Base-by-base conservation (phyloP, 2,329 filamentous ascomycete genomes). In the Fusarium tanahbumbuense region DNA sequence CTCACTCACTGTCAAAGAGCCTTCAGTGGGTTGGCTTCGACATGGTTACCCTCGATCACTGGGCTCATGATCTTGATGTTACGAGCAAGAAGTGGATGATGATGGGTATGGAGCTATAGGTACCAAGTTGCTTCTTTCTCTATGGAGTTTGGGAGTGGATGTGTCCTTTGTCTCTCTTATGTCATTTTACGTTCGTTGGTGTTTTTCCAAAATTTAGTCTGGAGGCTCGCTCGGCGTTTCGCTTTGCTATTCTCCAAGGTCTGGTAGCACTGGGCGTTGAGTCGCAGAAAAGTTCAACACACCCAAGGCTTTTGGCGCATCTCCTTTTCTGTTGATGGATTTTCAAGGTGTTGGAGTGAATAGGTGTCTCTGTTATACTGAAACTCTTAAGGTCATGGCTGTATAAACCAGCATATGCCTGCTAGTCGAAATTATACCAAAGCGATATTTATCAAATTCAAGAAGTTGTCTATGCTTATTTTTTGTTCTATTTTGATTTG, bases 11-110 rank as follows among this genome's bases (percentile, higher is more conserved):
- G 73, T 89, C 92, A 76, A 93, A 92, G 79, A 94, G 93, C 76
- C 87, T 98, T 54, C 92, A 94, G 78, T 98, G 94, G 94, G 94
- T 97, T 70, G 94, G 94, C 58, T 97, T 97, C 77, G 92, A 93
- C 77, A 87, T 95, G 72, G 90, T 89, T 52, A 95, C 92, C 25
- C 85, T 98, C 45, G 91, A 94, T 73, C 87, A 89, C 73, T 97
- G 93, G 91, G 87, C 88, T 18, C 82, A 85, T 47, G 84, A 85
- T 41, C 78, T 86, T 57, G 88, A 92, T 68, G 86, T 91, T 56
- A 89, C 92, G 53, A 97, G 93, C 82, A 83, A 89, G 55, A 86
- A 86, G 75, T 98, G 94, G 94, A 80, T 97, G 63, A 93, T 97
- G 78, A 89, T 97, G 85, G 90, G 90, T 68, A 96, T 97, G 89